These are phyloP conservation scores for Debaryomycetaceae sp. DNA, from an alignment of 1,139 yeast genomes.

Conservation along the genomic window DNA sequence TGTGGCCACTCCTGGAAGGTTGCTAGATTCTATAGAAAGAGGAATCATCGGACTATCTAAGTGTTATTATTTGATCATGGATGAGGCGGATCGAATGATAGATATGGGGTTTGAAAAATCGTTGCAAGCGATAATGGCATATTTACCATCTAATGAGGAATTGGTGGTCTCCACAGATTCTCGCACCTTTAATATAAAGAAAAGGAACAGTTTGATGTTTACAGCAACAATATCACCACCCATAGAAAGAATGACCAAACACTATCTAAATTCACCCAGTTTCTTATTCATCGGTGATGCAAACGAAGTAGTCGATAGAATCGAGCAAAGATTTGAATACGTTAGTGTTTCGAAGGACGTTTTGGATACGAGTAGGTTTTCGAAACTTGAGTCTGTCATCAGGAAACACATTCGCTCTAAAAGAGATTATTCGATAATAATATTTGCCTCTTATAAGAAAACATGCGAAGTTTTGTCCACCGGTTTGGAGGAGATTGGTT, in stretches of 20 bases:
- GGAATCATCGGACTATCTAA: slow-evolving; percentile 56
- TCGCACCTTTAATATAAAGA: slow-evolving; percentile 24
- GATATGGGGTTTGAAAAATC: slow-evolving; percentile 92
- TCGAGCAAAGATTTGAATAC: slow-evolving; percentile 66
- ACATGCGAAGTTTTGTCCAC: slow-evolving; percentile 65
- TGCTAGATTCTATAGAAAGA: slow-evolving; percentile 75
- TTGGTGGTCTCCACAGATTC: slow-evolving; percentile 19
- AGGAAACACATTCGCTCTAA: slow-evolving; percentile 14
- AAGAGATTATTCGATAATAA: slow-evolving; percentile 52
- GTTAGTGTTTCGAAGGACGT: slow-evolving; percentile 17
- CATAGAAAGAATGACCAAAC: slow-evolving; percentile 62
- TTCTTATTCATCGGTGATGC: slow-evolving; percentile 64
- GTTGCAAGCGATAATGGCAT: slow-evolving; percentile 53
- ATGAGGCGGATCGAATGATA: slow-evolving; percentile 94
- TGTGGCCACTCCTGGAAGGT: slow-evolving; percentile 92
- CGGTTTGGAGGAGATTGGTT: slow-evolving; percentile 43
- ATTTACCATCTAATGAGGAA: slow-evolving; percentile 34
- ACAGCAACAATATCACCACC: slow-evolving; percentile 88
- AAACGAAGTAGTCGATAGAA: slow-evolving; percentile 62
- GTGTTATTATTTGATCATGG: slow-evolving; percentile 72
- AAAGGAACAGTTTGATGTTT: slow-evolving; percentile 70
- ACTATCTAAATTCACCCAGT: slow-evolving; percentile 61
- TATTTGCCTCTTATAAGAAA: slow-evolving; percentile 76
- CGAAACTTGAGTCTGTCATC: slow-evolving; percentile 22
- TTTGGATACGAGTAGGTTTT: slow-evolving; percentile 20